A percentile compares a stretch with the other conserved stretches of the same genome.
Conservation (phyloP, 164 flowering plant species). For the Vitis labrusca region DNA sequence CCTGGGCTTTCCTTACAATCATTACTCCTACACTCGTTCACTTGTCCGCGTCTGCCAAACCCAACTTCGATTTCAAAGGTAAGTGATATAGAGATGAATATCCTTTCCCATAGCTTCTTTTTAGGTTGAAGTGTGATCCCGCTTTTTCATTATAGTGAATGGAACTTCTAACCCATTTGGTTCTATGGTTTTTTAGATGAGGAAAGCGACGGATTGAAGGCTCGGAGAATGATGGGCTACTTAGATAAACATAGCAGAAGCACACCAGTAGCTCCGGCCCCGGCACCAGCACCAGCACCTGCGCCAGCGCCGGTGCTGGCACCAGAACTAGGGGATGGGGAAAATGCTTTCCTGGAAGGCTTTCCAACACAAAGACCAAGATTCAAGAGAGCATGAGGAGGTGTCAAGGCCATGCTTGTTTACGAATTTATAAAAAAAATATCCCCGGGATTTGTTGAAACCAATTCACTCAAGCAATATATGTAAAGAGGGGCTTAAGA, state of each 20-base stretch:
- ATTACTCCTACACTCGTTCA: slow-evolving; percentile 72
- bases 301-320: slow-evolving; percentile 3
- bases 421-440: too few relatives aligned
- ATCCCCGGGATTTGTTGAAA: too few relatives aligned
- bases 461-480: not conserved
- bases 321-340: not conserved
- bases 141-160: not conserved
- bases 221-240: slow-evolving; percentile 23
- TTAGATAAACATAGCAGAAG: slow-evolving; percentile 11
- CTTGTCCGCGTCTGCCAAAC: slow-evolving; percentile 54
- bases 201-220: slow-evolving; percentile 16
- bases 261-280: not conserved
- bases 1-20: slow-evolving; percentile 72
- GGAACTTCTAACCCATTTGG: not conserved
- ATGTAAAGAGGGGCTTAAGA: not conserved
- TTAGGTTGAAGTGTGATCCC: not conserved
- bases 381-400: not conserved
- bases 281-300: slow-evolving; percentile 6
- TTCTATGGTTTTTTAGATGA: slow-evolving; percentile 15
- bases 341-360: not conserved
- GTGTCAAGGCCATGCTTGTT: not conserved
- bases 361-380: not conserved
- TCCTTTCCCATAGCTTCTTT: not conserved
- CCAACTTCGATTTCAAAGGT: slow-evolving; percentile 32
- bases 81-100: not conserved